Evolutionary conservation across 495 filamentous ascomycete species (phyloP).

Genomic region (Mytilinidion resinicola): DNA sequence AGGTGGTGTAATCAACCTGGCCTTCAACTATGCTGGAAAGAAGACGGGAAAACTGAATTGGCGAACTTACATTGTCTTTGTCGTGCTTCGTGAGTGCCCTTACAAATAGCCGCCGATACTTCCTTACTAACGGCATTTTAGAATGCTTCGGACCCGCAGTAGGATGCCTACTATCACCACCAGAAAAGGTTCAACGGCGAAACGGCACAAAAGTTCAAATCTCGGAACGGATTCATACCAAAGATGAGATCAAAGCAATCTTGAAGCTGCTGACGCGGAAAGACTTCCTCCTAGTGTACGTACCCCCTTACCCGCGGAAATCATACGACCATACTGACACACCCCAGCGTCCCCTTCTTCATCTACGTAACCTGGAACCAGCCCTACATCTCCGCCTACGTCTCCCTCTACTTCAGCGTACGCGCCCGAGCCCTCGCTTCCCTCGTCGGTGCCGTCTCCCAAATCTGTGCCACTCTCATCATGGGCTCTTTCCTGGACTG

Average conservation of each 20-base stretch:
- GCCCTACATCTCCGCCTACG: conserved; percentile 14
- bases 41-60: conserved; percentile 4
- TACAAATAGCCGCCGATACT: not conserved
- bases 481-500: conserved; percentile 8
- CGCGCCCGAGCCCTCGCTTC: conserved; percentile 9
- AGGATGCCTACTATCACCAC: conserved; percentile 2
- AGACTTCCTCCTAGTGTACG: too few relatives aligned
- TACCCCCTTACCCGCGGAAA: too few relatives aligned
- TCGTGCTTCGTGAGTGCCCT: conserved; percentile 1
- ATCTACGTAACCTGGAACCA: conserved; percentile 17
- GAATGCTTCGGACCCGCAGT: conserved; percentile 7
- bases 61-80: conserved; percentile 8
- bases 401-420: conserved; percentile 12
- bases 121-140: not conserved
- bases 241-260: not conserved
- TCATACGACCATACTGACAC: not conserved
- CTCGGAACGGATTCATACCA: not conserved
- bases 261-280: not conserved
- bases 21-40: conserved; percentile 8
- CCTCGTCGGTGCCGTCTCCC: conserved; percentile 2
- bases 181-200: conserved; percentile 5
- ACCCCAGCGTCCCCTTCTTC: conserved; percentile 7
- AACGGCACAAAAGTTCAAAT: conserved; percentile 5
- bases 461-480: not conserved
- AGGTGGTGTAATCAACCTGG: conserved; percentile 4